Conservation (phyloP, 2,329 filamentous ascomycete species). For the Fusarium haematococcum region DNA sequence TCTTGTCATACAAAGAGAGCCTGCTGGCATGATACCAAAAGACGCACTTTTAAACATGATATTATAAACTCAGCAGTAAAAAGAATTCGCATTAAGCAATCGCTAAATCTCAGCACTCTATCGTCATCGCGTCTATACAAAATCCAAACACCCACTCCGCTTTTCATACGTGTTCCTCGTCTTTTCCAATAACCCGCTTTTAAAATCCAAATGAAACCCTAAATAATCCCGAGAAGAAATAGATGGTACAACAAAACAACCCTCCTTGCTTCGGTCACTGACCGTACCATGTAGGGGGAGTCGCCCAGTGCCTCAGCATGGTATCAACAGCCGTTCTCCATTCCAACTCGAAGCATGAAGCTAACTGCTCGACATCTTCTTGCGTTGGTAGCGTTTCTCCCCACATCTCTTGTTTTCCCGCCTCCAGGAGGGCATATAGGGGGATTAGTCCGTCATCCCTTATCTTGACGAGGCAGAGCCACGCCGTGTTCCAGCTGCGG, state of each 20-base stretch:
- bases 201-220: background rate
- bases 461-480: slow-evolving; percentile 77
- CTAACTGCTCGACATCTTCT: slow-evolving; percentile 69
- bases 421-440: slow-evolving; percentile 70
- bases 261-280: background rate
- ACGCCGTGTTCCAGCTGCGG: slow-evolving; percentile 81
- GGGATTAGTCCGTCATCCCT: slow-evolving; percentile 71
- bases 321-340: slow-evolving; percentile 74
- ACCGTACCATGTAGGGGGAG: slow-evolving; percentile 65
- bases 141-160: background rate
- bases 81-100: background rate
- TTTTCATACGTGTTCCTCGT: background rate
- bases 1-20: background rate
- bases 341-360: slow-evolving; percentile 72
- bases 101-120: background rate
- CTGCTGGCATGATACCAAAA: background rate
- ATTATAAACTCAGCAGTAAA: no score
- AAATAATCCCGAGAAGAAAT: background rate
- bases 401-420: slow-evolving; percentile 77
- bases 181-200: background rate
- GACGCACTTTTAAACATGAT: background rate
- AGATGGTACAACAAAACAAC: background rate
- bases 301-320: slow-evolving; percentile 77
- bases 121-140: background rate
- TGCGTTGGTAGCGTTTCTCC: slow-evolving; percentile 66